Evolutionary conservation across 441 rosid species (phyloP).

Genomic region (Populus hybrid): DNA sequence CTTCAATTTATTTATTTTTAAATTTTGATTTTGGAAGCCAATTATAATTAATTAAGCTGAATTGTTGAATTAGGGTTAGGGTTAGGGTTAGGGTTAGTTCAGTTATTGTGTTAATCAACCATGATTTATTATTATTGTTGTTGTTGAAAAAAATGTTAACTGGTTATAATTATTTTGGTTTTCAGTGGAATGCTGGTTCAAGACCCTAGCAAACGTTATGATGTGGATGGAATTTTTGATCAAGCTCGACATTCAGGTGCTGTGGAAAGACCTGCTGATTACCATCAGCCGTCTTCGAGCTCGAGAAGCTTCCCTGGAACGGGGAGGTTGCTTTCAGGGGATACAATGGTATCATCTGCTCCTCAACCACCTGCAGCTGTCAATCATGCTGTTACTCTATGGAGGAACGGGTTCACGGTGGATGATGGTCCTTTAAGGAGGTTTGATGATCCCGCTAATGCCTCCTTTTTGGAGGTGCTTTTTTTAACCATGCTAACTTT

Average conservation of each 20-base stretch:
- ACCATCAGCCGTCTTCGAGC: conserved; percentile 47
- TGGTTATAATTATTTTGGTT: neutral
- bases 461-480: conserved; percentile 85
- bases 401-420: conserved; percentile 94
- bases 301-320: conserved; percentile 85
- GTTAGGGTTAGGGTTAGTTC: neutral
- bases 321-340: conserved; percentile 82
- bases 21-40: no score
- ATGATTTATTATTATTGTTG: no score
- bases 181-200: conserved; percentile 93
- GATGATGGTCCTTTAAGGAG: conserved; percentile 90
- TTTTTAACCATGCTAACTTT: neutral
- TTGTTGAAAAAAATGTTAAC: no score
- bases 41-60: neutral
- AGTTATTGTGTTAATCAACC: neutral
- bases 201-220: conserved; percentile 69
- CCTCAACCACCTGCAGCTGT: conserved; percentile 74
- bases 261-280: conserved; percentile 38
- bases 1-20: no score
- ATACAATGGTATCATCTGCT: conserved; percentile 46
- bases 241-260: conserved; percentile 83
- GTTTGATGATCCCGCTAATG: conserved; percentile 91
- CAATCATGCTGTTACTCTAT: conserved; percentile 71
- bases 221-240: conserved; percentile 78
- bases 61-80: neutral